phyloP scores from a whole-genome alignment of 2,329 filamentous ascomycete species.

The Plectosphaerella cucumerina region DNA sequence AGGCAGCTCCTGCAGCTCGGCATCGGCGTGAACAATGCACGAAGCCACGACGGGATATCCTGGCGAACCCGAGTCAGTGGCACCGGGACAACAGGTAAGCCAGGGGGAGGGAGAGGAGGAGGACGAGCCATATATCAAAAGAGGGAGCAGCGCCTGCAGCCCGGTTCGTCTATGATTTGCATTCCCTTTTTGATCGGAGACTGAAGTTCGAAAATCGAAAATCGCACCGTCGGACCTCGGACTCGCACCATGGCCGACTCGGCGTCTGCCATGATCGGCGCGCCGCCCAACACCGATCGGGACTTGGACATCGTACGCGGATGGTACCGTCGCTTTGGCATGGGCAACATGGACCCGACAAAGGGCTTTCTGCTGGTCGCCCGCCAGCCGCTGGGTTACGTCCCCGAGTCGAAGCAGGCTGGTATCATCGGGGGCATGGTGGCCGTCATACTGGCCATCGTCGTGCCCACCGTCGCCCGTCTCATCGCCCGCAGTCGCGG shows the following conservation, averaged over 20 bases:
- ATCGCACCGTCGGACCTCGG: too few relatives aligned
- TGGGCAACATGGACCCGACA: constrained; percentile 14
- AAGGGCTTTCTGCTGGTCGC: constrained; percentile 14
- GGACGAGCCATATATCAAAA: too few relatives aligned
- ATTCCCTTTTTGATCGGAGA: too few relatives aligned
- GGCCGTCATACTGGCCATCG: constrained; percentile 21
- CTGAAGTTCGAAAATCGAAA: too few relatives aligned
- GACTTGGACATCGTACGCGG: constrained; percentile 10
- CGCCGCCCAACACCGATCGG: constrained; percentile 6
- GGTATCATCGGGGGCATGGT: constrained; percentile 21
- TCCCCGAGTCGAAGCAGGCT: constrained; percentile 16
- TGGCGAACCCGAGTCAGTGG: too few relatives aligned
- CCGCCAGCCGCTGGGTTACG: constrained; percentile 12
- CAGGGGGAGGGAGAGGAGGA: too few relatives aligned
- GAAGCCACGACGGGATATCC: too few relatives aligned
- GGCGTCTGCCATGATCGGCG: constrained; percentile 3
- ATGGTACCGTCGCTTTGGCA: constrained; percentile 4
- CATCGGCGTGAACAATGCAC: too few relatives aligned
- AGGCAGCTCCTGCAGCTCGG: too few relatives aligned
- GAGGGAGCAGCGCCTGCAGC: too few relatives aligned
- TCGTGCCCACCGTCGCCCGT: constrained; percentile 20
- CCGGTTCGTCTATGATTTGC: too few relatives aligned
- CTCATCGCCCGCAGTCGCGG: constrained; percentile 17
- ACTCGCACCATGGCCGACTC: not conserved
- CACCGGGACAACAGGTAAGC: too few relatives aligned